Conservation (phyloP, 352 stramenopile genomes). For the Phytophthora foliorum region DNA sequence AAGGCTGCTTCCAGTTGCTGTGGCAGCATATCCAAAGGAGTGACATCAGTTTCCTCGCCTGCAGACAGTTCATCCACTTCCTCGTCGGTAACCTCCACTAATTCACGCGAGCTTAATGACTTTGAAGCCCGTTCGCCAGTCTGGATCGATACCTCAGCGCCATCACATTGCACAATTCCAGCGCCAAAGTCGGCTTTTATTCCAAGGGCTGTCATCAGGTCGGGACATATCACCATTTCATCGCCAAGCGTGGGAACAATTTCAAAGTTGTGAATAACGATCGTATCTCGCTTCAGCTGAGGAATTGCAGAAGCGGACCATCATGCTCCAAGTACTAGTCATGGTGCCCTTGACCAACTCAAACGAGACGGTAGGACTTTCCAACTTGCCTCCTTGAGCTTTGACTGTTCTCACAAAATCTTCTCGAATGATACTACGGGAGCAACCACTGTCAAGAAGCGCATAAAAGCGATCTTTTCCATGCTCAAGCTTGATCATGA, state of each 20-base stretch:
- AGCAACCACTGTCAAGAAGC: slow-evolving; percentile 14
- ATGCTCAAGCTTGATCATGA: slow-evolving; percentile 5
- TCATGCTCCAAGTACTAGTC: neutral
- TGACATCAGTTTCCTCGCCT: neutral
- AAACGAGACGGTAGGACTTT: slow-evolving; percentile 9
- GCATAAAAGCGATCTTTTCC: slow-evolving; percentile 6
- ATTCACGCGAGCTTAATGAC: neutral
- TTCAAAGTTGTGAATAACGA: slow-evolving; percentile 20
- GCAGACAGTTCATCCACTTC: neutral
- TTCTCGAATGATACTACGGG: neutral
- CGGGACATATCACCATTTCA: slow-evolving; percentile 2
- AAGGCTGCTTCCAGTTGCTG: slow-evolving; percentile 1
- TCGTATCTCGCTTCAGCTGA: slow-evolving; percentile 2
- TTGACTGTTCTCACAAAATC: slow-evolving; percentile 1
- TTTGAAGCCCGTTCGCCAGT: neutral
- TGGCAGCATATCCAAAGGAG: neutral
- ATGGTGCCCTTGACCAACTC: neutral
- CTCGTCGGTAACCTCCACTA: neutral
- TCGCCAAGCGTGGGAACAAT: neutral
- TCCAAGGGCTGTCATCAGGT: slow-evolving; percentile 7
- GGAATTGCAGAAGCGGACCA: slow-evolving; percentile 7
- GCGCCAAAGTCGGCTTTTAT: slow-evolving; percentile 3
- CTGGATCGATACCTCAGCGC: neutral
- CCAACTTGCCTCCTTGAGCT: neutral
- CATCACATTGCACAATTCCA: slow-evolving; percentile 5